Percentiles rank a stretch among this genome's conserved stretches.
phyloP scores from a whole-genome alignment of 345 rosid genomes.

The Psidium guajava region DNA sequence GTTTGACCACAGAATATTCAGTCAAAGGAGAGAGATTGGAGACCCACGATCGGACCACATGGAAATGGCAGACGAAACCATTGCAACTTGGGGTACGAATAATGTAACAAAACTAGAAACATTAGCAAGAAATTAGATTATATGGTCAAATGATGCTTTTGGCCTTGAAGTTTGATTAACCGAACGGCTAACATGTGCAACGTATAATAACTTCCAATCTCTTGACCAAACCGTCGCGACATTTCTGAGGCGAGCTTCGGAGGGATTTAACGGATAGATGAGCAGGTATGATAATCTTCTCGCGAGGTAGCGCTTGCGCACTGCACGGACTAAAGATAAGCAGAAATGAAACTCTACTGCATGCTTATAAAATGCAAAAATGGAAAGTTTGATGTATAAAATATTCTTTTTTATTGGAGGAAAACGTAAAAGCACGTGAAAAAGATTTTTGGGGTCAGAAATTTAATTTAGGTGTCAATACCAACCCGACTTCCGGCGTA shows the following conservation, averaged over 20 bases:
- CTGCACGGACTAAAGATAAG: background rate
- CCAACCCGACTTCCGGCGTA: background rate
- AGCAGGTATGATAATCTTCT: background rate
- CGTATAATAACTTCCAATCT: background rate
- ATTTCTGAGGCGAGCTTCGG: background rate
- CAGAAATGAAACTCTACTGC: rapidly evolving
- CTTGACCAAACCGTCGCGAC: background rate
- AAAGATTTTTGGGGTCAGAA: background rate
- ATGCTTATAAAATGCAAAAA: background rate
- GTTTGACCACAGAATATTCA: background rate
- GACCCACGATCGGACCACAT: background rate
- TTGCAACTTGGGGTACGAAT: background rate
- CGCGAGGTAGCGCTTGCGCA: background rate
- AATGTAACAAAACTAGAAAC: background rate
- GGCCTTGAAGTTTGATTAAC: background rate
- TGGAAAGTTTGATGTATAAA: rapidly evolving
- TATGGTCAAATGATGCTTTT: background rate
- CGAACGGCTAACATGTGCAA: background rate
- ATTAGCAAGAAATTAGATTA: background rate
- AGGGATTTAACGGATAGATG: background rate
- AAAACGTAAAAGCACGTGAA: background rate
- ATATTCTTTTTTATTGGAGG: background rate
- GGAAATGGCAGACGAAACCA: background rate
- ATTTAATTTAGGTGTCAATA: background rate
- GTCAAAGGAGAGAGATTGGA: background rate